These are phyloP conservation scores for Knoxia roxburghii DNA, from an alignment of 257 asterid species.

Conservation along the genomic window DNA sequence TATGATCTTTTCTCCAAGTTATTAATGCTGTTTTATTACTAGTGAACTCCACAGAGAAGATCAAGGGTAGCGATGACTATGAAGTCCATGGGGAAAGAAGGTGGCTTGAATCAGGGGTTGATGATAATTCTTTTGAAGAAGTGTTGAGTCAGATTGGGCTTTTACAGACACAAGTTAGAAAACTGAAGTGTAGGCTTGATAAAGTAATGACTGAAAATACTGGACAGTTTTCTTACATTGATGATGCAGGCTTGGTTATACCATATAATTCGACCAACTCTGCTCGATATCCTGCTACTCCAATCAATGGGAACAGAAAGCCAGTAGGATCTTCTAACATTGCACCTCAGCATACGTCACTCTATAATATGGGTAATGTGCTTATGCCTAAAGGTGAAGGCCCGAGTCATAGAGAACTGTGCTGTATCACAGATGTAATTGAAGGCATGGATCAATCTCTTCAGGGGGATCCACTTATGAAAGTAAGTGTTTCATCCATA, in stretches of 20 bases:
- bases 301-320: constrained; percentile 38
- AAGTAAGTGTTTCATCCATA: constrained; percentile 20
- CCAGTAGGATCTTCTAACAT: constrained; percentile 33
- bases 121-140: constrained; percentile 32
- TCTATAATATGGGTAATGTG: constrained; percentile 27
- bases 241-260: constrained; percentile 21
- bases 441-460: constrained; percentile 20
- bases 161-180: constrained; percentile 39
- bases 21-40: neutral
- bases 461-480: constrained; percentile 13
- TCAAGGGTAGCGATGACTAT: constrained; percentile 29
- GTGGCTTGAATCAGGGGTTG: constrained; percentile 29
- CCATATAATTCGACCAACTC: constrained; percentile 28
- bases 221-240: constrained; percentile 28
- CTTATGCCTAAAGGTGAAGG: constrained; percentile 38
- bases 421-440: constrained; percentile 20
- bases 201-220: constrained; percentile 43
- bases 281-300: constrained; percentile 29
- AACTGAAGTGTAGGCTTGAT: constrained; percentile 39
- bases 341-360: constrained; percentile 48
- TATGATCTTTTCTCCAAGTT: neutral
- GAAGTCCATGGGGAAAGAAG: constrained; percentile 35
- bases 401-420: constrained; percentile 28
- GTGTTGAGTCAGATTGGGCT: constrained; percentile 41
- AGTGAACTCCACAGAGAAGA: constrained; percentile 23